Base-by-base conservation (phyloP, 805 yeast genomes). In the Ogataea ganodermae region DNA sequence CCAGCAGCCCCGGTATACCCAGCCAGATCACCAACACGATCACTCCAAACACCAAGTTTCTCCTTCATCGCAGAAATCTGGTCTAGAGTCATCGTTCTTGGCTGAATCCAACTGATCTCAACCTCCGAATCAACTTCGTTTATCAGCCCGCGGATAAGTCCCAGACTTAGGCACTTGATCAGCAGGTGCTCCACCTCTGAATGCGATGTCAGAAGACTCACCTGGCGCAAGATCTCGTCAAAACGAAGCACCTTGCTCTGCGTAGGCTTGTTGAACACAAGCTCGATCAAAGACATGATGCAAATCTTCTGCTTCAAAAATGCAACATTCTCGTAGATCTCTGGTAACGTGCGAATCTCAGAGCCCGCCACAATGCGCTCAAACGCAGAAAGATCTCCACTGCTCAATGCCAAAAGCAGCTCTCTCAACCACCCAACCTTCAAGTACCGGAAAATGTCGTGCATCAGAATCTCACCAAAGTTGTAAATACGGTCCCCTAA, bases 21-120 rank as follows among this genome's bases (percentile, higher is more conserved):
- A 42, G 81, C 86, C 56, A 94, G 75, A 27, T 74, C 73, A 31
- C 76, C 75, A 21, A 92, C 97, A 57, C 83, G 83, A 45, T 67
- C 65, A 57, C 86, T 84, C 99, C 99, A 94, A 43, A 74, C 75
- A 22, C 74, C 74, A 62, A 94, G 77, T 59, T 87, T 86, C 44
- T 76, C 74, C 55, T 82, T 81, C 86, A 94, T 89, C 36, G 76
- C 75, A 48, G 75, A 78, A 49, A 92, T 86, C 73, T 94, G 99
- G 36, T 79, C 80, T 53, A 74, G 75, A 61, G 89, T 89, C 77
- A 94, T 84, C 46, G 90, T 88, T 61, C 98, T 79, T 49, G 99
- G 98, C 74, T 94, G 98, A 52, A 92, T 84, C 99, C 99, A 94
- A 22, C 86, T 82, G 40, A 94, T 83, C 27, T 85, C 82, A 47